A percentile compares a stretch with the other conserved stretches of the same genome.
phyloP scores from a whole-genome alignment of 2,329 filamentous ascomycete genomes.

The Botryotinia convoluta region DNA sequence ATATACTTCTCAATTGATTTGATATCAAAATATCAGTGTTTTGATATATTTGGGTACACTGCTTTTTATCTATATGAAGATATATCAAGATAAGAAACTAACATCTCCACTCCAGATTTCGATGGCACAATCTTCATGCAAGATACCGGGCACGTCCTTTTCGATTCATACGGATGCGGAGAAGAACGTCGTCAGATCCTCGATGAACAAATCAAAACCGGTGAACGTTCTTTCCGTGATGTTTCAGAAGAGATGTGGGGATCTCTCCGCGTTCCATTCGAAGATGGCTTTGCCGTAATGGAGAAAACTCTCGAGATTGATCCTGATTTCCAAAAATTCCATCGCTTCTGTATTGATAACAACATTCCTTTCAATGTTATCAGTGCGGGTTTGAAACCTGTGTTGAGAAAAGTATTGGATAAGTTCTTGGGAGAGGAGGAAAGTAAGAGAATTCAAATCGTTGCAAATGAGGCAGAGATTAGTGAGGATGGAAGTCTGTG shows the following conservation, averaged over 20 bases:
- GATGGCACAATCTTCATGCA: constrained; percentile 72
- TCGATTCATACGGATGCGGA: constrained; percentile 64
- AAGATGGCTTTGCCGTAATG: constrained; percentile 65
- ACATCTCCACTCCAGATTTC: constrained; percentile 51
- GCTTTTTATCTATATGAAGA: background rate
- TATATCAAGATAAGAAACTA: constrained; percentile 13
- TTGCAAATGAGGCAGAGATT: constrained; percentile 65
- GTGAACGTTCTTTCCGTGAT: constrained; percentile 65
- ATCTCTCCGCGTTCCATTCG: constrained; percentile 63
- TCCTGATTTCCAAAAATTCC: constrained; percentile 60
- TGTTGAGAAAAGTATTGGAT: constrained; percentile 60
- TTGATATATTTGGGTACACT: background rate
- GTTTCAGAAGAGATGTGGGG: constrained; percentile 73
- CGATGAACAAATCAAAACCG: constrained; percentile 62
- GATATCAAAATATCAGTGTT: background rate
- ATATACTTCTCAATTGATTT: background rate
- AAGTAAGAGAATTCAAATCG: constrained; percentile 54
- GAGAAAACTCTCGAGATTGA: constrained; percentile 61
- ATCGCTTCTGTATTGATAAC: constrained; percentile 61
- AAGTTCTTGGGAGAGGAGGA: constrained; percentile 58
- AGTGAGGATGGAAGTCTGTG: constrained; percentile 55
- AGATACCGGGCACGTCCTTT: constrained; percentile 67
- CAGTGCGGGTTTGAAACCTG: constrained; percentile 64
- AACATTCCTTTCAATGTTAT: constrained; percentile 68
- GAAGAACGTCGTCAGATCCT: constrained; percentile 52